Evolutionary conservation across 306 rosid genomes (phyloP).

Genomic region (Trifolium fragiferum): DNA sequence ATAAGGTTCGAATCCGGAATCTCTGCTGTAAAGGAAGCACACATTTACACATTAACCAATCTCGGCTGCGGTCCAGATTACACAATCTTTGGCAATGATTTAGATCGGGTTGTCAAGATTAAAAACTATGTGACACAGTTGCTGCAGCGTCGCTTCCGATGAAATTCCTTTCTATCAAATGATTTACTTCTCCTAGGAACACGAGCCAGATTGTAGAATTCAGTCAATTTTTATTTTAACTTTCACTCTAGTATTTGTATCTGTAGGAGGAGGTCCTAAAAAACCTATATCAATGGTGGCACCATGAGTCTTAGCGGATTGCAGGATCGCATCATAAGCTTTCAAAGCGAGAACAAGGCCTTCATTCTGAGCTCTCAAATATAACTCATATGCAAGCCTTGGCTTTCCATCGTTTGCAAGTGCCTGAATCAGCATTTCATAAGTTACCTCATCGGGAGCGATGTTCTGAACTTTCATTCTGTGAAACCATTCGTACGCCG

Average conservation of each 20-base stretch:
- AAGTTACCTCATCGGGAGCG: slow-evolving; percentile 73
- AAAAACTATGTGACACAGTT: not conserved
- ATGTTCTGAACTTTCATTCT: slow-evolving; percentile 74
- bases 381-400: slow-evolving; percentile 81
- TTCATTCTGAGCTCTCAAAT: slow-evolving; percentile 68
- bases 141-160: not conserved
- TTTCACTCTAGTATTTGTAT: slow-evolving; percentile 50
- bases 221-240: slow-evolving; percentile 46
- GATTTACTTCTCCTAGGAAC: slow-evolving; percentile 49
- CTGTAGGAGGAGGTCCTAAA: slow-evolving; percentile 76
- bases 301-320: slow-evolving; percentile 57
- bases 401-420: slow-evolving; percentile 89
- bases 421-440: slow-evolving; percentile 86
- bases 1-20: slow-evolving; percentile 33
- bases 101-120: not conserved
- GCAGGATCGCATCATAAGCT: slow-evolving; percentile 71
- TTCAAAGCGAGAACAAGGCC: slow-evolving; percentile 70
- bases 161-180: slow-evolving; percentile 50
- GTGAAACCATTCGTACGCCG: slow-evolving; percentile 95
- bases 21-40: not conserved
- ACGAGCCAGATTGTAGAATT: slow-evolving; percentile 50
- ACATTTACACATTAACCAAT: not conserved
- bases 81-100: not conserved
- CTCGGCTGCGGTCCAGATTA: not conserved
- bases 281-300: slow-evolving; percentile 59